Base-by-base conservation (phyloP, 495 filamentous ascomycete genomes). In the Xylaria castorea region DNA sequence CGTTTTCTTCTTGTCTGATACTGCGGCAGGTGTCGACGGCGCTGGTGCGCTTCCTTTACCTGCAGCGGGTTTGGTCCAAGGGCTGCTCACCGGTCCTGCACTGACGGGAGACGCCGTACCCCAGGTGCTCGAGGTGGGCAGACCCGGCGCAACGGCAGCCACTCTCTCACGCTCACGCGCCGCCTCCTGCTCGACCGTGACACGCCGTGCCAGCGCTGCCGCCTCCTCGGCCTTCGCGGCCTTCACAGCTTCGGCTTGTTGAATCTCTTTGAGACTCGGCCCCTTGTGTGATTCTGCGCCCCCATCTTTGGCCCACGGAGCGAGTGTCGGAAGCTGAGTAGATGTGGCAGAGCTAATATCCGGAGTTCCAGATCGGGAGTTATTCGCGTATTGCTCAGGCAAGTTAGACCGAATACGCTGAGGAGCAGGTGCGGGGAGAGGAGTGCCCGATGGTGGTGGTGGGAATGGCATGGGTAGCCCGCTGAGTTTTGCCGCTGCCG, bases 261-360 rank as follows among this genome's bases (percentile, higher is more conserved):
- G 96, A 50, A 99, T 99, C 77, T 99, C 95, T 82, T 94, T 98
- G 68, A 99, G 86, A 68, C 95, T 97, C 3, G 95, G 96, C 0
- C 93, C 94, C 83, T 93, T 98, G 38, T 92, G 89, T 25, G 89
- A 81, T 77, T 94, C 94, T 16, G 76, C 73, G 27, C 88, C 85
- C 14, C 87, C 84, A 72, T 98, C 94, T 80, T 94, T 95, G 6
- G 96, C 96, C 96, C 96, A 99, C 1, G 96, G 96, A 1, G 96
- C 96, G 61, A 97, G 85, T 2, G 94, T 91, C 4, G 93, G 86
- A 11, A 84, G 81, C 32, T 84, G 83, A 16, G 83, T 74, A 8
- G 81, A 72, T 1, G 80, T 80, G 7, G 75, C 80, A 5, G 83
- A 83, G 20, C 80, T 74, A 3, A 85, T 81, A 48, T 88, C 87